A percentile compares a stretch with the other conserved stretches of the same genome.
Conservation (phyloP, 1,284 basidiomycete genomes). For the Leccinum fallax region DNA sequence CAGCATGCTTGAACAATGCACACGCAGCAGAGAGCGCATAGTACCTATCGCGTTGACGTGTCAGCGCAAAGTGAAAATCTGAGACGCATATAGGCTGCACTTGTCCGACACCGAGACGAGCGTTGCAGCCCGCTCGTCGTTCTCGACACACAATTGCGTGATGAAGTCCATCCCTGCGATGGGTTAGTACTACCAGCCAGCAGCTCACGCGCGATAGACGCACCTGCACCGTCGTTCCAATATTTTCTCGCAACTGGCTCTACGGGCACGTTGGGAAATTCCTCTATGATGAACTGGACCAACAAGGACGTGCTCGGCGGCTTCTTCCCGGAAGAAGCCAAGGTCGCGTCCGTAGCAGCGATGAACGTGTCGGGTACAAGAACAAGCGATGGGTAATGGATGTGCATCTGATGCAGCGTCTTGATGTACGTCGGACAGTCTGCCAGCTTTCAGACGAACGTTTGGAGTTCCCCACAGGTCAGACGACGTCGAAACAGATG, state of each 20-base stretch:
- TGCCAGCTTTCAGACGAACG: slow-evolving; percentile 56
- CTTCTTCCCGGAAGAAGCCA: slow-evolving; percentile 49
- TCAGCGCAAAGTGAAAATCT: slow-evolving; percentile 14
- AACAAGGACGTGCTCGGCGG: slow-evolving; percentile 57
- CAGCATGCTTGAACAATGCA: slow-evolving; percentile 84
- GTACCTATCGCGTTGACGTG: slow-evolving; percentile 53
- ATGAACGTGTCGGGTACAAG: slow-evolving; percentile 82
- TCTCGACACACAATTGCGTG: slow-evolving; percentile 73
- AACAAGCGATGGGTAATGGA: slow-evolving; percentile 72
- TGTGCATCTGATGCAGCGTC: slow-evolving; percentile 82
- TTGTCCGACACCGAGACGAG: slow-evolving; percentile 77
- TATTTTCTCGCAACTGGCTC: slow-evolving; percentile 73
- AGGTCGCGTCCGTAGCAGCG: slow-evolving; percentile 49
- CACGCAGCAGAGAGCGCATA: slow-evolving; percentile 84
- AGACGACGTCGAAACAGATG: background rate
- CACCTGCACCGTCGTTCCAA: slow-evolving; percentile 82
- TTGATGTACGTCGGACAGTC: slow-evolving; percentile 87
- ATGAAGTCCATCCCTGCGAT: slow-evolving; percentile 73
- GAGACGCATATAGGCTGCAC: slow-evolving; percentile 48
- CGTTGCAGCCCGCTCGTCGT: slow-evolving; percentile 74
- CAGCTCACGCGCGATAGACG: slow-evolving; percentile 3
- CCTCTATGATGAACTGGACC: slow-evolving; percentile 72
- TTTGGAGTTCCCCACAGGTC: background rate
- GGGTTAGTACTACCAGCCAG: slow-evolving; percentile 5
- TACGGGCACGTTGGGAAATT: slow-evolving; percentile 68